Evolutionary conservation across 2,329 filamentous ascomycete species (phyloP).

Genomic region (Peltaster fructicola): DNA sequence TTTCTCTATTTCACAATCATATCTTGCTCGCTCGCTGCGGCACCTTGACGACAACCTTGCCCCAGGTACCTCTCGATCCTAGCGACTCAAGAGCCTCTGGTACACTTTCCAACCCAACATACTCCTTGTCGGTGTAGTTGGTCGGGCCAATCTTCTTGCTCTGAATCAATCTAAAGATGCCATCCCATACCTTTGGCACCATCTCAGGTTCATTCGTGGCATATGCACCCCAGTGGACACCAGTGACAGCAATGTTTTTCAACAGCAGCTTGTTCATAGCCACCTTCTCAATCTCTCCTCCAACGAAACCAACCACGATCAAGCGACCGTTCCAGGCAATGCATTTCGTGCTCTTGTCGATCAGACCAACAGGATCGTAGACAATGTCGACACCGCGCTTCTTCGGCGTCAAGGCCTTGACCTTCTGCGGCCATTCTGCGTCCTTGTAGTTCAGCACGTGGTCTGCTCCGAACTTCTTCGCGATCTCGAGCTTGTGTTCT

Average conservation of each 20-base stretch:
- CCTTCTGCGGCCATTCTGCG: constrained; percentile 43
- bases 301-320: constrained; percentile 77
- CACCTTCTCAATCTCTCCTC: constrained; percentile 74
- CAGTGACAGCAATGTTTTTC: constrained; percentile 84
- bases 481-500: constrained; percentile 61
- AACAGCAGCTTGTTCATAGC: constrained; percentile 81
- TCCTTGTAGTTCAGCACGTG: constrained; percentile 62
- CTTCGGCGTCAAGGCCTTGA: constrained; percentile 61
- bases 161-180: constrained; percentile 59
- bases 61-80: constrained; percentile 74
- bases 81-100: constrained; percentile 60
- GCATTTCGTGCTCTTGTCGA: constrained; percentile 78
- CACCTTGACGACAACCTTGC: constrained; percentile 84
- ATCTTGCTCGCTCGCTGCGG: too few species aligned
- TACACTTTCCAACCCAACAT: constrained; percentile 64
- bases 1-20: too few species aligned
- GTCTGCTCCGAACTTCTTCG: constrained; percentile 67
- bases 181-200: constrained; percentile 60
- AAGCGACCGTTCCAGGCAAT: constrained; percentile 84
- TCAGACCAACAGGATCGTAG: constrained; percentile 82
- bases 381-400: constrained; percentile 73
- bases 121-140: constrained; percentile 64
- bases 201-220: constrained; percentile 51
- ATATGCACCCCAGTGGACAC: constrained; percentile 85
- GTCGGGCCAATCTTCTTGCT: constrained; percentile 67